phyloP scores from a whole-genome alignment of 169 alveolate genomes.

The Plasmodium yoelii region DNA sequence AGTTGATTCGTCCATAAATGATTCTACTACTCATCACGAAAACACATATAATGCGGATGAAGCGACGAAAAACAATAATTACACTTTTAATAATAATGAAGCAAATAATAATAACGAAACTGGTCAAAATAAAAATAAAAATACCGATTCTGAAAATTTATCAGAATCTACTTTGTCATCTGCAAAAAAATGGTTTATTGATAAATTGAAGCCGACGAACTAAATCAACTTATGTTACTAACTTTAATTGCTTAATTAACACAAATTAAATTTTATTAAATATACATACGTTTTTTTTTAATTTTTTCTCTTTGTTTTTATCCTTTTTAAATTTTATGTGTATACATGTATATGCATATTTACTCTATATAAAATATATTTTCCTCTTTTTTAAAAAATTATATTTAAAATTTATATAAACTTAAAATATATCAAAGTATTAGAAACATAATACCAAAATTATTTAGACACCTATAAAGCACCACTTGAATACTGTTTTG shows the following conservation, averaged over 20 bases:
- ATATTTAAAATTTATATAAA: too few relatives aligned
- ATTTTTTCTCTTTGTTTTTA: neutral
- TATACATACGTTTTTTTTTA: too few relatives aligned
- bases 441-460: too few relatives aligned
- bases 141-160: neutral
- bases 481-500: too few relatives aligned
- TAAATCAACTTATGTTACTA: neutral
- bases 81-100: neutral
- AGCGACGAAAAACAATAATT: too few relatives aligned
- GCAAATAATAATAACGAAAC: neutral
- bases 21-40: neutral
- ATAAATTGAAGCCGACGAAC: conserved; percentile 42
- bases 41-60: neutral
- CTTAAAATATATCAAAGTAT: too few relatives aligned
- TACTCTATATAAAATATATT: neutral
- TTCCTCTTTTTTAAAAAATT: too few relatives aligned
- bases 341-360: conserved; percentile 4
- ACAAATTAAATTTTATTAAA: neutral
- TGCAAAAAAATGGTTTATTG: conserved; percentile 73
- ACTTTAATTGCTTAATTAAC: neutral
- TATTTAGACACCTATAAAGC: too few relatives aligned
- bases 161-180: conserved; percentile 42
- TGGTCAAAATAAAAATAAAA: neutral
- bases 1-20: neutral
- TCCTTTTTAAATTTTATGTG: neutral